phyloP scores from a whole-genome alignment of 768 basidiomycete species.

The Pleurotus salmoneostramineus region DNA sequence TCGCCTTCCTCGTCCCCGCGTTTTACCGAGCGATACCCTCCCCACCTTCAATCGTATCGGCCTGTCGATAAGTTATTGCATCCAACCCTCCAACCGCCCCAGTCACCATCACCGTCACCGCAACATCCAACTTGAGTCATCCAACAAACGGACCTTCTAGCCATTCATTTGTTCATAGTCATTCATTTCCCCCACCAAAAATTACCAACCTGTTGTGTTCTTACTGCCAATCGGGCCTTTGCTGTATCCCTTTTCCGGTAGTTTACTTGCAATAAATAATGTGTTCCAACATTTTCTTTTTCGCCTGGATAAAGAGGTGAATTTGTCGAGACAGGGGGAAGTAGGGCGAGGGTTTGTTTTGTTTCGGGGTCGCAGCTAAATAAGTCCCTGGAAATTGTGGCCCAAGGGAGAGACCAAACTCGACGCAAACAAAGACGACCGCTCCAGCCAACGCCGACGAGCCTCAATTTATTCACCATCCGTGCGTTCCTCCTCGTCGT shows the following conservation, averaged over 20 bases:
- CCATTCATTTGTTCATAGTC: slow-evolving; percentile 7
- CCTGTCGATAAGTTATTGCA: slow-evolving; percentile 7
- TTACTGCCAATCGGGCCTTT: slow-evolving; percentile 2
- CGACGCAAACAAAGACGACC: slow-evolving; percentile 7
- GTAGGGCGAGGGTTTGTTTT: background rate
- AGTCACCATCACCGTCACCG: background rate
- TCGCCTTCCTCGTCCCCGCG: background rate
- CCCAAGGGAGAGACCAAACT: background rate
- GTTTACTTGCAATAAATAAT: background rate
- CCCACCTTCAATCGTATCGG: background rate
- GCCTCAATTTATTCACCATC: background rate
- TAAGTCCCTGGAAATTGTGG: background rate
- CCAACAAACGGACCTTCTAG: slow-evolving; percentile 4
- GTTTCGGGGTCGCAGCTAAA: background rate
- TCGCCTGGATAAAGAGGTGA: background rate
- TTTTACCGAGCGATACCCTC: slow-evolving; percentile 3
- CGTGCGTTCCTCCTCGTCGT: background rate
- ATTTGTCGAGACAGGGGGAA: background rate
- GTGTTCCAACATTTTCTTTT: background rate
- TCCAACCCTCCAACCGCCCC: background rate
- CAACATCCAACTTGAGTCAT: slow-evolving; percentile 4
- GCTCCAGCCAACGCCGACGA: slow-evolving; percentile 7
- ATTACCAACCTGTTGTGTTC: slow-evolving; percentile 5
- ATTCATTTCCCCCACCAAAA: background rate
- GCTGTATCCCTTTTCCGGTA: slow-evolving; percentile 5